These are phyloP conservation scores for Waltergamsia citrina DNA, from an alignment of 2,329 filamentous ascomycete species.

Conservation along the genomic window DNA sequence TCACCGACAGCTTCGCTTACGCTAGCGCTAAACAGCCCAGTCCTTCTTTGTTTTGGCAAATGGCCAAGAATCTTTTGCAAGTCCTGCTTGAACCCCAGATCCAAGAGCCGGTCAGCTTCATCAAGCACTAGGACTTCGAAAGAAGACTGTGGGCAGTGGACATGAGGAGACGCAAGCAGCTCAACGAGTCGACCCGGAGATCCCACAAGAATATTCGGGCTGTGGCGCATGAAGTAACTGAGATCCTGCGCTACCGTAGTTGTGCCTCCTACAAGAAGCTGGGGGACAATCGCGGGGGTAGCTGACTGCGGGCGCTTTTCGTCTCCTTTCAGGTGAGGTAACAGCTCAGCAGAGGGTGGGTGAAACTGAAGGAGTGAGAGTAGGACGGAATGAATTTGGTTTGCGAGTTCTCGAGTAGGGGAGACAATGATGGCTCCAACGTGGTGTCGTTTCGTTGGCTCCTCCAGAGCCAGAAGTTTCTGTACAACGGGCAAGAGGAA, in stretches of 20 bases:
- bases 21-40: slow-evolving; percentile 88
- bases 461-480: slow-evolving; percentile 68
- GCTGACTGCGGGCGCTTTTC: slow-evolving; percentile 41
- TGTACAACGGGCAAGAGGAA: slow-evolving; percentile 81
- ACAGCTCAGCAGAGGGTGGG: slow-evolving; percentile 59
- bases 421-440: slow-evolving; percentile 87
- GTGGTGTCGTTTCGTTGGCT: slow-evolving; percentile 81
- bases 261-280: slow-evolving; percentile 81
- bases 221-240: slow-evolving; percentile 71
- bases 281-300: slow-evolving; percentile 59
- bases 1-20: slow-evolving; percentile 94
- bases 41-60: slow-evolving; percentile 86
- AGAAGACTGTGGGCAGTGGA: slow-evolving; percentile 77
- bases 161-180: slow-evolving; percentile 74
- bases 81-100: slow-evolving; percentile 89
- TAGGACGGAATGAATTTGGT: slow-evolving; percentile 80
- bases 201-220: slow-evolving; percentile 81
- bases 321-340: slow-evolving; percentile 44
- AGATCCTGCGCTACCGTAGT: slow-evolving; percentile 81
- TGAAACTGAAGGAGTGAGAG: slow-evolving; percentile 75
- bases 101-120: slow-evolving; percentile 85
- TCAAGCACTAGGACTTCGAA: slow-evolving; percentile 92
- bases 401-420: slow-evolving; percentile 81
- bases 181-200: slow-evolving; percentile 88
- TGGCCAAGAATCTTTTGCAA: slow-evolving; percentile 75